Evolutionary conservation across 108 stramenopile species (phyloP), one percentile per base, ranked within the genome.

Genomic region (Nitzschia inconspicua): DNA sequence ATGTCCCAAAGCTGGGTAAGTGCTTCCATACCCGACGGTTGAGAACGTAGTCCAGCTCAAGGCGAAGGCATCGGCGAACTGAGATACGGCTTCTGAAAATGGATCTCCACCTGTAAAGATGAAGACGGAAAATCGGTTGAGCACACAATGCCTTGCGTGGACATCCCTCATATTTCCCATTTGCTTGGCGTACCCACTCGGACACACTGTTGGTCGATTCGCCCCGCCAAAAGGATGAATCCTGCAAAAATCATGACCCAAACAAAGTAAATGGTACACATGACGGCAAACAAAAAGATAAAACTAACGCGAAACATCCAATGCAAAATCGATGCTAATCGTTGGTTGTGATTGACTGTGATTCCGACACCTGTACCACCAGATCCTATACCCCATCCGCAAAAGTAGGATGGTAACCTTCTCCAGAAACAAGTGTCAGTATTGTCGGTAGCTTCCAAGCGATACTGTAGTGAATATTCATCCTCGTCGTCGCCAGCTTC

Each of bases 11-110:
- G 84, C 74, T 6, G 88, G 84, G 31, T 67, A 84, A 2, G 83
- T 72, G 42, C 66, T 74, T 65, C 88, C 88, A 41, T 84, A 86
- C 25, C 89, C 89, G 20, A 79, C 78, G 10, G 85, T 83, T 6
- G 68, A 58, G 65, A 83, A 83, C 9, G 87, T 88, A 0, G 85
- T 83, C 89, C 89, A 90, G 60, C 83, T 85, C 22, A 90, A 66
- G 1, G 79, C 62, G 43, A 85, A 90, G 10, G 71, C 67, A 78
- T 85, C 89, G 0, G 69, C 70, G 57, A 86, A 90, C 0, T 31
- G 40, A 4, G 48, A 24, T 31, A 25, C 50, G 7, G 61, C 56
- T 13, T 59, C 14, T 13, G 29, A 66, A 58, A 78, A 72, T 14
- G 53, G 39, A 1, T 53, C 47, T 20, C 70, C 73, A 4, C 69